These are phyloP conservation scores for Collybiopsis luxurians DNA, from an alignment of 768 basidiomycete species.

Conservation along the genomic window DNA sequence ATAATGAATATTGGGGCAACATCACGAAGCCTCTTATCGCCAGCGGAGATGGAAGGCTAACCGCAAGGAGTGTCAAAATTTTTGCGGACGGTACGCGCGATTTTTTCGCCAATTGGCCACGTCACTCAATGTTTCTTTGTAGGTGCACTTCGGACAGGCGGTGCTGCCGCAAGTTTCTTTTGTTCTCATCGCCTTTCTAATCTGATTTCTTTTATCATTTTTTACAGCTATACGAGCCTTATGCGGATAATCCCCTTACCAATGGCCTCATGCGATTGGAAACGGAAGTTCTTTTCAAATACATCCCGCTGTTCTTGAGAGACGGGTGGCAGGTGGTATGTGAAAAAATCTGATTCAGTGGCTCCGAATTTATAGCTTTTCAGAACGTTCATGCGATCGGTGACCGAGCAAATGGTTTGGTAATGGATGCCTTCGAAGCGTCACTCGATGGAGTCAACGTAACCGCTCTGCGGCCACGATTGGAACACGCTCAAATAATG, in stretches of 20 bases:
- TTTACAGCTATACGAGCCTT: conserved; percentile 74
- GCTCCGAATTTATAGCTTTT: not conserved
- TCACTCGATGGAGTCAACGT: conserved; percentile 60
- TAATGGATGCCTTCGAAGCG: conserved; percentile 80
- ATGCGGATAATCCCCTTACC: conserved; percentile 73
- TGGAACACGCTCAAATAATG: conserved; percentile 92
- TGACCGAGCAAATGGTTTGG: conserved; percentile 82
- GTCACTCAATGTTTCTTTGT: conserved; percentile 5
- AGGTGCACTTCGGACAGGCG: conserved; percentile 88
- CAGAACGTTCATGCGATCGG: conserved; percentile 89
- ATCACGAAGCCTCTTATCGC: conserved; percentile 50
- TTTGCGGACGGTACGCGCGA: conserved; percentile 60
- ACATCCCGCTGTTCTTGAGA: conserved; percentile 67
- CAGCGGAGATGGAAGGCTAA: conserved; percentile 61
- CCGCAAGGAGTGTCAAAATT: conserved; percentile 74
- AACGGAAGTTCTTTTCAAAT: conserved; percentile 54
- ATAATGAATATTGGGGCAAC: conserved; percentile 73
- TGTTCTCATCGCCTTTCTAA: not conserved
- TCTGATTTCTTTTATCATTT: not conserved
- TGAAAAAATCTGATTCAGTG: not conserved
- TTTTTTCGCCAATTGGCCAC: conserved; percentile 5
- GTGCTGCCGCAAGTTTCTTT: conserved; percentile 65
- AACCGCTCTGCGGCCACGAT: conserved; percentile 65
- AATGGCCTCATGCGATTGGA: conserved; percentile 76
- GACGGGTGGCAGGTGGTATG: conserved; percentile 92